A percentile compares a stretch with the other conserved stretches of the same genome.
These are phyloP conservation scores for Brassica napus DNA, from an alignment of 345 rosid species.

Conservation along the genomic window Da-Ae NC_063451.1:32963001-32963500, in stretches of 20 bases:
- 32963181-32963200: constrained; percentile 87
- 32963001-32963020: constrained; percentile 85
- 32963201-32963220: constrained; percentile 73
- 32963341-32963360: constrained; percentile 75
- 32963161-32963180: constrained; percentile 60
- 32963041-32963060: constrained; percentile 87
- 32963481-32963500: constrained; percentile 59
- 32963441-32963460: constrained; percentile 71
- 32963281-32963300: constrained; percentile 85
- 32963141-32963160: neutral
- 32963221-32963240: constrained; percentile 54
- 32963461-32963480: constrained; percentile 58
- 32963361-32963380: constrained; percentile 73
- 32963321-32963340: constrained; percentile 86
- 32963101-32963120: constrained; percentile 16
- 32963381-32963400: constrained; percentile 71
- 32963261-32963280: constrained; percentile 91
- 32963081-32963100: constrained; percentile 47
- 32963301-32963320: constrained; percentile 74
- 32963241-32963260: constrained; percentile 85
- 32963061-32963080: constrained; percentile 78
- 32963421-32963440: constrained; percentile 79
- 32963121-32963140: neutral
- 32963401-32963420: constrained; percentile 89
- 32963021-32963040: constrained; percentile 91